Evolutionary conservation across 2,329 filamentous ascomycete genomes (phyloP).

Genomic region (Cryphonectria radicalis): DNA sequence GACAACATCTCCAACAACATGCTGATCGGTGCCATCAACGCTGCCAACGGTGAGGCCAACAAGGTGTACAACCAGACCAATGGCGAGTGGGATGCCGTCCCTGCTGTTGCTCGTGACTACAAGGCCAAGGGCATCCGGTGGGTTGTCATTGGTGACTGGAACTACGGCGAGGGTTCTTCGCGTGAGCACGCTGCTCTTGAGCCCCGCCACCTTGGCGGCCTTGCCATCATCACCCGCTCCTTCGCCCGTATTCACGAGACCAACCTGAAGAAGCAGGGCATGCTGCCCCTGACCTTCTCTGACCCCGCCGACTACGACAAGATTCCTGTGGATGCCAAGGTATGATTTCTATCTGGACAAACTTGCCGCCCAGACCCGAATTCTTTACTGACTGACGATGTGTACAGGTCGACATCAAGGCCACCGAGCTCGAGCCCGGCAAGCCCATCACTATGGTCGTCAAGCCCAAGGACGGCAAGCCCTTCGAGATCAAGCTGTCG

Average conservation of each 20-base stretch:
- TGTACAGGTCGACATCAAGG: slow-evolving; percentile 73
- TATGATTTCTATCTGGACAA: slow-evolving; percentile 37
- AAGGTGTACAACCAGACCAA: slow-evolving; percentile 92
- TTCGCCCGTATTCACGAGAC: slow-evolving; percentile 99
- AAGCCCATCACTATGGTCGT: slow-evolving; percentile 91
- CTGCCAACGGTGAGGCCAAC: slow-evolving; percentile 95
- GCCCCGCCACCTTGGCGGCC: slow-evolving; percentile 93
- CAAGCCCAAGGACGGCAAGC: slow-evolving; percentile 82
- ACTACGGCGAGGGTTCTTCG: slow-evolving; percentile 97
- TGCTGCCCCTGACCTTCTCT: slow-evolving; percentile 95
- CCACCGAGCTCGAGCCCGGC: slow-evolving; percentile 88
- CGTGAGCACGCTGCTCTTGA: slow-evolving; percentile 98
- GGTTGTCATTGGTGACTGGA: slow-evolving; percentile 99
- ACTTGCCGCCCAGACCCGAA: too few relatives aligned
- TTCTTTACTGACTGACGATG: slow-evolving; percentile 7
- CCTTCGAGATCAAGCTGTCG: slow-evolving; percentile 81
- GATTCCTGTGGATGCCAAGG: slow-evolving; percentile 89
- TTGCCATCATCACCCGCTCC: slow-evolving; percentile 92
- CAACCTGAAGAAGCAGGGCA: slow-evolving; percentile 99
- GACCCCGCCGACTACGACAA: slow-evolving; percentile 98
- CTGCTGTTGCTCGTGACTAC: slow-evolving; percentile 95
- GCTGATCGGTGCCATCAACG: slow-evolving; percentile 96
- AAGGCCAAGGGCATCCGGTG: slow-evolving; percentile 94
- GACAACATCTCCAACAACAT: slow-evolving; percentile 99
- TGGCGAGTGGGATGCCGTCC: slow-evolving; percentile 84